Conservation (phyloP, 352 stramenopile species). For the Thraustochytrium sp. region DNA sequence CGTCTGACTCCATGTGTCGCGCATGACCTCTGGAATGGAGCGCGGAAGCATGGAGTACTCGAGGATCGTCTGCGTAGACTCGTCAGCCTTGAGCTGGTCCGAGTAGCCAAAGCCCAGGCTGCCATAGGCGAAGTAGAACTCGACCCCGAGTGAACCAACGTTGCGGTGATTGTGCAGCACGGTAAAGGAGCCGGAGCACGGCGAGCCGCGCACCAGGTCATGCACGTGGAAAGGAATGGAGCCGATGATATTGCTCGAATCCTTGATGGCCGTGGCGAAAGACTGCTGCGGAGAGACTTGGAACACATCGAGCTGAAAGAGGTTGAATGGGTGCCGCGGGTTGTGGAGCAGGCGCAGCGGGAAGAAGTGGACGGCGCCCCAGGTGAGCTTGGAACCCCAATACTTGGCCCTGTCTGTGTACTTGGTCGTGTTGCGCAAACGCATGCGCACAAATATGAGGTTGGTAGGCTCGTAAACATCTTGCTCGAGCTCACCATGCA, state of each 20-base stretch:
- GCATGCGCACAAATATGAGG: slow-evolving; percentile 15
- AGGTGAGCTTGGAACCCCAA: slow-evolving; percentile 25
- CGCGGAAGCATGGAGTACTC: slow-evolving; percentile 36
- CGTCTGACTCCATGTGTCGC: slow-evolving; percentile 25
- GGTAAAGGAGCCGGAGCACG: neutral
- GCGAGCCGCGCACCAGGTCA: slow-evolving; percentile 18
- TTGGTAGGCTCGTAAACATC: neutral
- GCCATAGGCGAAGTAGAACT: slow-evolving; percentile 37
- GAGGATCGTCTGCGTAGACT: neutral
- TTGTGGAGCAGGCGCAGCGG: slow-evolving; percentile 12
- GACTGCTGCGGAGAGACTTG: neutral
- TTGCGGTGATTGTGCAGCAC: slow-evolving; percentile 5
- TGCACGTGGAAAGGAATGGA: slow-evolving; percentile 31
- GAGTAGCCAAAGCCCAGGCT: slow-evolving; percentile 17
- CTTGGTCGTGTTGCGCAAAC: slow-evolving; percentile 9
- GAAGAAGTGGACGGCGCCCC: slow-evolving; percentile 11
- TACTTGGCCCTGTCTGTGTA: neutral
- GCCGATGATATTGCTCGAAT: neutral
- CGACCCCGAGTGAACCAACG: slow-evolving; percentile 13
- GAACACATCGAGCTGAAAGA: slow-evolving; percentile 31
- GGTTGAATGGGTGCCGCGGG: slow-evolving; percentile 28
- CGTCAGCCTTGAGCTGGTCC: slow-evolving; percentile 3
- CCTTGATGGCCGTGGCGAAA: neutral
- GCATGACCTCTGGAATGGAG: neutral
- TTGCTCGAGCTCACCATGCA: neutral